These are phyloP conservation scores for Sarocladiaceae sp. DNA, from an alignment of 2,329 filamentous ascomycete species.

Conservation along the genomic window DNA sequence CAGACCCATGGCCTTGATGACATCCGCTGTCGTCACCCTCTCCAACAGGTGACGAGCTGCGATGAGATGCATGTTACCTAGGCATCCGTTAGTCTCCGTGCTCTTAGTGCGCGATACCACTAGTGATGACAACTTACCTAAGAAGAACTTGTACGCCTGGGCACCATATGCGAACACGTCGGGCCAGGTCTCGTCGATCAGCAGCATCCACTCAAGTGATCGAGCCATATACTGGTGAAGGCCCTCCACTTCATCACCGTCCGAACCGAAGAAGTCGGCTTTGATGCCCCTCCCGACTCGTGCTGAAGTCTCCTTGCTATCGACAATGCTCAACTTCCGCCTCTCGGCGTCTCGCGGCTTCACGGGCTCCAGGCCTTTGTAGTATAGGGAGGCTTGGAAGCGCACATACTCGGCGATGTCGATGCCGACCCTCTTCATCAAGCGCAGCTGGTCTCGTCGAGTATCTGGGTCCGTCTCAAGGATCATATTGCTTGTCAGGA, in stretches of 20 bases:
- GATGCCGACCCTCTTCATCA: conserved; percentile 70
- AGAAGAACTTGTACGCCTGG: conserved; percentile 74
- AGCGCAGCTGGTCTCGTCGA: conserved; percentile 60
- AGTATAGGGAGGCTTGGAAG: conserved; percentile 40
- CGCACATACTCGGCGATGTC: conserved; percentile 68
- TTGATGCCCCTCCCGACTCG: conserved; percentile 56
- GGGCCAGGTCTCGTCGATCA: conserved; percentile 66
- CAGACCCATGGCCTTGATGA: conserved; percentile 36
- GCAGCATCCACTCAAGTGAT: conserved; percentile 77
- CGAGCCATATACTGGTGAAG: conserved; percentile 69
- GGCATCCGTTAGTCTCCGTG: not conserved
- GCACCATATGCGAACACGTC: conserved; percentile 63
- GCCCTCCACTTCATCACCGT: conserved; percentile 44
- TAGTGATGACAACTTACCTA: conserved; percentile 54
- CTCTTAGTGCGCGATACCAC: not conserved
- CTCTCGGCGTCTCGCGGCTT: not conserved
- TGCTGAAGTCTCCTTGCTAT: conserved; percentile 25
- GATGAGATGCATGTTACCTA: conserved; percentile 44
- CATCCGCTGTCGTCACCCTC: conserved; percentile 42
- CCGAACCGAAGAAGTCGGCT: conserved; percentile 63
- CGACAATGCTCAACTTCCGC: conserved; percentile 30
- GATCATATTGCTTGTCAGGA: conserved; percentile 70
- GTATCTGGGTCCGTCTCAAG: conserved; percentile 60
- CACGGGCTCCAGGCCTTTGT: conserved; percentile 1
- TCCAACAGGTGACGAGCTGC: conserved; percentile 49